Percentiles rank a stretch among this genome's conserved stretches.
Conservation (phyloP, 1,284 basidiomycete species). For the Veloboletus limbatus region DNA sequence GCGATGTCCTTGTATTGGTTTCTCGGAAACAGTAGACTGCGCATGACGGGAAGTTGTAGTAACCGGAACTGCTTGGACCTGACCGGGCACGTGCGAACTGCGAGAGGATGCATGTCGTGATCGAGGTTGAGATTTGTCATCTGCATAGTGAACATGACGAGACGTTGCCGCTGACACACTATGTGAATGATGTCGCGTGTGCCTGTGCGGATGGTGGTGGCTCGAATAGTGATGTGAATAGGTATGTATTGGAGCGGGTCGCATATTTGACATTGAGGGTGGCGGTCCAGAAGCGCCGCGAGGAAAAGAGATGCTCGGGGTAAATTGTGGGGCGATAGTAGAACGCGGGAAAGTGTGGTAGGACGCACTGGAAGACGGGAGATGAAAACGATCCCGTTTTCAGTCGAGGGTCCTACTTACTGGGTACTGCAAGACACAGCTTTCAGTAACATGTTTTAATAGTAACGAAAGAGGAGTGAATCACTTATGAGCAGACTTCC, state of each 20-base stretch:
- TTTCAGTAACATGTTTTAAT: conserved; percentile 8
- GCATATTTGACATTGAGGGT: not conserved
- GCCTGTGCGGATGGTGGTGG: conserved; percentile 3
- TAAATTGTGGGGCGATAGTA: conserved; percentile 2
- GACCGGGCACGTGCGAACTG: not conserved
- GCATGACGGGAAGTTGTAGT: conserved; percentile 7
- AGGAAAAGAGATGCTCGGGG: not conserved
- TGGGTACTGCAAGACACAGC: conserved; percentile 11
- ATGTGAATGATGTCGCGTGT: conserved; percentile 8
- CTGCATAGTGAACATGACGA: conserved; percentile 29
- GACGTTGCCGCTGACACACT: conserved; percentile 19
- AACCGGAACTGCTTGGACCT: not conserved
- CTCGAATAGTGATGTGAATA: conserved; percentile 10
- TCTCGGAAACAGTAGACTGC: conserved; percentile 2
- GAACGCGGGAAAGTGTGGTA: conserved; percentile 33
- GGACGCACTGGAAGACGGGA: conserved; percentile 18
- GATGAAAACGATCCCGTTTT: conserved; percentile 15
- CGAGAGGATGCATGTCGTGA: conserved; percentile 11
- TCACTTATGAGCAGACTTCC: conserved; percentile 22
- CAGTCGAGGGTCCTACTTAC: conserved; percentile 23
- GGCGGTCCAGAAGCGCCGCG: not conserved
- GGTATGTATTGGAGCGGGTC: not conserved
- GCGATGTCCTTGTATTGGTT: conserved; percentile 15
- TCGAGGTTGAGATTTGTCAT: conserved; percentile 11
- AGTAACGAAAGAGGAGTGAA: not conserved